Conservation (phyloP, 176 grass and related monocot genomes). For the Dendrocalamus sinicus region DNA sequence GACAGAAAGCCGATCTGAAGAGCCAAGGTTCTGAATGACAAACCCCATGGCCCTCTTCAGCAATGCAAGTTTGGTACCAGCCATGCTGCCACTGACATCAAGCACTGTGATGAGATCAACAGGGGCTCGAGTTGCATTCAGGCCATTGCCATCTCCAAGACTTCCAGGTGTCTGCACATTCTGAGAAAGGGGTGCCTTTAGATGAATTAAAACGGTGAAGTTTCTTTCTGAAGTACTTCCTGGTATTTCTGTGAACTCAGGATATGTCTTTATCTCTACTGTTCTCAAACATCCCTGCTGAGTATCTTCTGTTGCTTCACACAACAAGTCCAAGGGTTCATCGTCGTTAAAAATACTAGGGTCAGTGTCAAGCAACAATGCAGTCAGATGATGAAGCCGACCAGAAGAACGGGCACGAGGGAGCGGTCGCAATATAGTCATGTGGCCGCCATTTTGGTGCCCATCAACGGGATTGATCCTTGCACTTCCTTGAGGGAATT, state of each 20-base stretch:
- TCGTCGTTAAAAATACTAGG: conserved; percentile 73
- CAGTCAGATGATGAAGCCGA: conserved; percentile 55
- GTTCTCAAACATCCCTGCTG: conserved; percentile 54
- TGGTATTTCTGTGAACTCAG: conserved; percentile 76
- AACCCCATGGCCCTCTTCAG: conserved; percentile 97
- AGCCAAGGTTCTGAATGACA: conserved; percentile 93
- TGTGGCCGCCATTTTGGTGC: conserved; percentile 60
- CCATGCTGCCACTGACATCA: conserved; percentile 97
- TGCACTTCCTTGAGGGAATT: conserved; percentile 50
- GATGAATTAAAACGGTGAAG: conserved; percentile 83
- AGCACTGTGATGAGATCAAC: conserved; percentile 94
- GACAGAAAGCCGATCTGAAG: conserved; percentile 79
- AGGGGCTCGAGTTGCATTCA: conserved; percentile 56
- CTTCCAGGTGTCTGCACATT: conserved; percentile 25
- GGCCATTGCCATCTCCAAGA: conserved; percentile 33
- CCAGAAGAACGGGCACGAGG: conserved; percentile 67
- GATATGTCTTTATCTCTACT: conserved; percentile 79
- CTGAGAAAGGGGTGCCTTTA: conserved; percentile 72
- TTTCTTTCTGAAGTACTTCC: conserved; percentile 66
- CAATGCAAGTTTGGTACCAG: conserved; percentile 87
- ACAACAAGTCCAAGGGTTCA: conserved; percentile 64
- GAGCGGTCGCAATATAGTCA: conserved; percentile 63
- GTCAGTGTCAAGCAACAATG: conserved; percentile 65
- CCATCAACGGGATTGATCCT: conserved; percentile 62
- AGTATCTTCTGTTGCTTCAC: conserved; percentile 35